These are phyloP conservation scores for Lanmaoa pseudosensibilis DNA, from an alignment of 768 basidiomycete genomes.

Conservation along the genomic window DNA sequence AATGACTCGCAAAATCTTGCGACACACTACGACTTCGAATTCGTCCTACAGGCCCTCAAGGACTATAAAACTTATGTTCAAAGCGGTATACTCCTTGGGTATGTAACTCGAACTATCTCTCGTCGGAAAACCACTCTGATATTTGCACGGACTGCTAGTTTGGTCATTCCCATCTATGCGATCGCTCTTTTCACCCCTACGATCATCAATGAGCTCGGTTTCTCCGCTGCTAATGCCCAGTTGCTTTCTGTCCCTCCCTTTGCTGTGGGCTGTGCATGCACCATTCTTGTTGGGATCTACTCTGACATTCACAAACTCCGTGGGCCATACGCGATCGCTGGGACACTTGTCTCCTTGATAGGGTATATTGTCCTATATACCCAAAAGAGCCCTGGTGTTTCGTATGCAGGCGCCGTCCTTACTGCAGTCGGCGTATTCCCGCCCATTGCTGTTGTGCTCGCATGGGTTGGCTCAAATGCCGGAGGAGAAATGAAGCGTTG, in stretches of 20 bases:
- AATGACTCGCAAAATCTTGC: slow-evolving; percentile 46
- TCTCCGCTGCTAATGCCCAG: slow-evolving; percentile 50
- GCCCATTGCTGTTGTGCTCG: slow-evolving; percentile 46
- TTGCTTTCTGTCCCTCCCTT: slow-evolving; percentile 51
- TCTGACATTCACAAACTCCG: slow-evolving; percentile 44
- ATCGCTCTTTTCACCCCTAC: slow-evolving; percentile 54
- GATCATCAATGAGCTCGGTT: slow-evolving; percentile 51
- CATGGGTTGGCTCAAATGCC: slow-evolving; percentile 56
- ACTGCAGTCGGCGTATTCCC: slow-evolving; percentile 57
- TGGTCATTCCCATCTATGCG: slow-evolving; percentile 48
- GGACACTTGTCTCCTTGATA: slow-evolving; percentile 43
- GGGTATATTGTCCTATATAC: slow-evolving; percentile 53
- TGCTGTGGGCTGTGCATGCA: slow-evolving; percentile 44
- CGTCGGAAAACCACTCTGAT: background rate
- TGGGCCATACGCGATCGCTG: slow-evolving; percentile 51
- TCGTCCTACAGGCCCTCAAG: slow-evolving; percentile 48
- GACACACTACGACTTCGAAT: slow-evolving; percentile 45
- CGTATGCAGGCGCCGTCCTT: slow-evolving; percentile 49
- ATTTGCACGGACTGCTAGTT: slow-evolving; percentile 22
- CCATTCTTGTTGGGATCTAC: slow-evolving; percentile 41
- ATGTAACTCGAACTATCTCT: slow-evolving; percentile 6
- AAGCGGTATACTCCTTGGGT: slow-evolving; percentile 45
- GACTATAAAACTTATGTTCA: slow-evolving; percentile 45
- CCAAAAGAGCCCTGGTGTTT: slow-evolving; percentile 20
- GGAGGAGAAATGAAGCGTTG: slow-evolving; percentile 57